phyloP scores from a whole-genome alignment of 164 flowering plant species.

The Cinnamomum chago region DNA sequence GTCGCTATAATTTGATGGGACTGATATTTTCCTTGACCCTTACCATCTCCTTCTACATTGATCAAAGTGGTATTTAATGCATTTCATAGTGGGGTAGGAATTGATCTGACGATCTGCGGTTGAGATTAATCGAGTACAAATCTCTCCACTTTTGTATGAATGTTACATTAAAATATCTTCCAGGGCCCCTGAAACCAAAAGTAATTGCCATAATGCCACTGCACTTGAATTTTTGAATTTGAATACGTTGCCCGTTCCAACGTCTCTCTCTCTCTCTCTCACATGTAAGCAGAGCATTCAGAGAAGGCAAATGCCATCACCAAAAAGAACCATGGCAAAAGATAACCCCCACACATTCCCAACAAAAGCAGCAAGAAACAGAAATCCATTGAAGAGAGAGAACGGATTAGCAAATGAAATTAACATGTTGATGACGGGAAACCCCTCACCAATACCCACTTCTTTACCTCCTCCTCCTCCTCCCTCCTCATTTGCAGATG shows the following conservation, averaged over 20 bases:
- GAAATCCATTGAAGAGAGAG: slow-evolving; percentile 60
- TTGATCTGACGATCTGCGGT: too few species aligned
- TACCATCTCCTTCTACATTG: too few species aligned
- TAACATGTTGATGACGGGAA: slow-evolving; percentile 26
- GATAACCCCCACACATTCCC: slow-evolving; percentile 17
- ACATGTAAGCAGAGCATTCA: not conserved
- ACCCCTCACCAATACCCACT: slow-evolving; percentile 13
- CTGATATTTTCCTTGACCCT: too few species aligned
- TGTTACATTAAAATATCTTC: too few species aligned
- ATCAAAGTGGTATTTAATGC: too few species aligned
- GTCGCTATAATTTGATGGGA: too few species aligned
- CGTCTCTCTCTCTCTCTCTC: not conserved
- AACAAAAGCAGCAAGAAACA: slow-evolving; percentile 34
- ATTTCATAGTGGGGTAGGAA: too few species aligned
- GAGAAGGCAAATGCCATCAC: slow-evolving; percentile 7
- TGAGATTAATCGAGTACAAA: too few species aligned
- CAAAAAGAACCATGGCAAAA: slow-evolving; percentile 13
- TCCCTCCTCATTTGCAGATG: not conserved
- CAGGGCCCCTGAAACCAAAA: too few species aligned
- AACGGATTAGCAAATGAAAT: slow-evolving; percentile 39
- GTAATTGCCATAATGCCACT: too few species aligned
- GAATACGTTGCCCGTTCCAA: not conserved
- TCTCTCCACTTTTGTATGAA: too few species aligned
- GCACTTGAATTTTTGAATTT: too few species aligned
- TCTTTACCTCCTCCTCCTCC: slow-evolving; percentile 7